These are phyloP conservation scores for Aphanomyces euteiches DNA, from an alignment of 352 stramenopile species.

Conservation along the genomic window DNA sequence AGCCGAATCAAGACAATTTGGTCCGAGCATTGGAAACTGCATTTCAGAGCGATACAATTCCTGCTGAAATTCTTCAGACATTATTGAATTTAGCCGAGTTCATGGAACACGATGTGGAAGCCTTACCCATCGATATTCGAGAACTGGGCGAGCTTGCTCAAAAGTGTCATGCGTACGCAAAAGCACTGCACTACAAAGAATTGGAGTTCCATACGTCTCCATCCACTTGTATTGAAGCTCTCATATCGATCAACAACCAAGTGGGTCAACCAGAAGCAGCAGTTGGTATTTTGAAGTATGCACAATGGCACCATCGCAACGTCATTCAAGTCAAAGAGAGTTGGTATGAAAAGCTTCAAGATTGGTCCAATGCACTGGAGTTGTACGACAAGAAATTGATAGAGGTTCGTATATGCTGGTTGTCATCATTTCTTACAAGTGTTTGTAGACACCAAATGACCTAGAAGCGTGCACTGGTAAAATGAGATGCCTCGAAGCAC, in stretches of 20 bases:
- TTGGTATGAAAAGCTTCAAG: constrained; percentile 97
- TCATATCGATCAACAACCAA: constrained; percentile 99
- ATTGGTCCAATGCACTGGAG: constrained; percentile 93
- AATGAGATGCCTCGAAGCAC: constrained; percentile 96
- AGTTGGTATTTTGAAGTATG: constrained; percentile 95
- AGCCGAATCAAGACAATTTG: constrained; percentile 91
- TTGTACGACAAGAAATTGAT: constrained; percentile 90
- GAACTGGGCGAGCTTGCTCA: constrained; percentile 92
- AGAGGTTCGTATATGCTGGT: background rate
- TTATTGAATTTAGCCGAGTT: constrained; percentile 98
- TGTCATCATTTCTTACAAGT: background rate
- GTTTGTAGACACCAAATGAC: constrained; percentile 46
- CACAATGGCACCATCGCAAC: constrained; percentile 67
- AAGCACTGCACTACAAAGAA: constrained; percentile 95
- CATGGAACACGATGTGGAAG: constrained; percentile 97
- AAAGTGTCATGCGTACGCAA: constrained; percentile 97
- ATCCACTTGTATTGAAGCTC: constrained; percentile 93
- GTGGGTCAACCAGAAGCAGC: constrained; percentile 94
- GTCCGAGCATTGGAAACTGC: constrained; percentile 91
- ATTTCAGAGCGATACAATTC: constrained; percentile 89
- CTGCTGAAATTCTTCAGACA: constrained; percentile 95
- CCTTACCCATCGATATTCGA: constrained; percentile 94
- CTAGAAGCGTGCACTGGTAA: constrained; percentile 94
- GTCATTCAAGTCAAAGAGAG: constrained; percentile 91
- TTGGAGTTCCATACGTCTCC: constrained; percentile 92